Percentiles rank a stretch among this genome's conserved stretches.
Conservation (phyloP, 495 filamentous ascomycete species). For the Podospora pseudoanserina region DNA sequence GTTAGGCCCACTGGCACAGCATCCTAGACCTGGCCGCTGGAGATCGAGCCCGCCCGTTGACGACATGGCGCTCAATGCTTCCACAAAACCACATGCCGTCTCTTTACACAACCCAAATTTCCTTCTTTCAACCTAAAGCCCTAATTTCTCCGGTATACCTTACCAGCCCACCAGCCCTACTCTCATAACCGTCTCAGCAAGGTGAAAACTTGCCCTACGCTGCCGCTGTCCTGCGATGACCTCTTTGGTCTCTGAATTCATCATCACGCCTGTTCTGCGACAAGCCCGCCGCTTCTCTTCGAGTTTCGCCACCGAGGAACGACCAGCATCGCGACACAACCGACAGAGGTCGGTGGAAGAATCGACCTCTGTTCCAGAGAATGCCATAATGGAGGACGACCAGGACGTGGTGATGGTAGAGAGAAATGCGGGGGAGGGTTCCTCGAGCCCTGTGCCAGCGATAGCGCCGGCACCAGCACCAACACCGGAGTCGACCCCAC, state of each 20-base stretch:
- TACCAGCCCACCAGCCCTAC: neutral
- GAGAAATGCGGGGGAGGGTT: neutral
- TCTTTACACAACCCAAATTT: neutral
- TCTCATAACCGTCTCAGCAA: neutral
- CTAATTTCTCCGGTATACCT: neutral
- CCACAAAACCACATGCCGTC: neutral
- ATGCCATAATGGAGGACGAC: slow-evolving; percentile 24
- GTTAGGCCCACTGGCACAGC: slow-evolving; percentile 1
- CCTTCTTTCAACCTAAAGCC: neutral
- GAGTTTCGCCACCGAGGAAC: slow-evolving; percentile 33
- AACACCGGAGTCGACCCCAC: neutral
- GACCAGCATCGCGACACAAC: slow-evolving; percentile 21
- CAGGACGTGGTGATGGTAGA: slow-evolving; percentile 2
- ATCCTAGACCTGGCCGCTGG: neutral
- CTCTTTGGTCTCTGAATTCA: slow-evolving; percentile 66
- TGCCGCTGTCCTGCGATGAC: slow-evolving; percentile 54
- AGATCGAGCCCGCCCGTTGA: neutral
- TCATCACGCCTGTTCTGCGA: slow-evolving; percentile 74
- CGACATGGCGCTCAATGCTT: slow-evolving; percentile 8
- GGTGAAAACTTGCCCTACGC: neutral
- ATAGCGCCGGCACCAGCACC: neutral
- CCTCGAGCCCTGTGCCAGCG: neutral
- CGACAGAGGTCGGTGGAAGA: slow-evolving; percentile 19
- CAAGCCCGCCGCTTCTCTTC: slow-evolving; percentile 66
- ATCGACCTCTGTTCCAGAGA: slow-evolving; percentile 1